phyloP scores from a whole-genome alignment of 169 alveolate genomes.

The Perkinsus marinus region DNA sequence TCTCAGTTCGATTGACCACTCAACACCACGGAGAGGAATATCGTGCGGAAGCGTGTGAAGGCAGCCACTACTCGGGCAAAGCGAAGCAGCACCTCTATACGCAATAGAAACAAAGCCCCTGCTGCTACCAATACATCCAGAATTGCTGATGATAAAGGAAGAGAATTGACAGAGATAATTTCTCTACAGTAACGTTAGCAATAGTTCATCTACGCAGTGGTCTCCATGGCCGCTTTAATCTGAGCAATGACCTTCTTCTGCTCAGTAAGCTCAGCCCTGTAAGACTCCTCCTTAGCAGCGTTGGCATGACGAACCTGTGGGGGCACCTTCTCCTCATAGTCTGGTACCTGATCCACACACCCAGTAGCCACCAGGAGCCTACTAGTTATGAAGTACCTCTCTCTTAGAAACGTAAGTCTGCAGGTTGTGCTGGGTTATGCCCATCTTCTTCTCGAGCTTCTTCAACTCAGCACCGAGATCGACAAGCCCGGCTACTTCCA shows the following conservation, averaged over 20 bases:
- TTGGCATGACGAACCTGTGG: neutral
- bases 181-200: neutral
- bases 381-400: neutral
- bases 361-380: slow-evolving; percentile 40
- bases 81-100: neutral
- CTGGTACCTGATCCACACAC: slow-evolving; percentile 43
- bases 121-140: neutral
- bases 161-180: too few relatives aligned
- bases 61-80: neutral
- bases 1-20: neutral
- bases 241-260: neutral
- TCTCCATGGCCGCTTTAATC: neutral
- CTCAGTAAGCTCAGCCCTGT: neutral
- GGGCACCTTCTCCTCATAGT: slow-evolving; percentile 62
- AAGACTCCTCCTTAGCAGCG: neutral
- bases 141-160: neutral
- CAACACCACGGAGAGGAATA: neutral
- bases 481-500: slow-evolving; percentile 29
- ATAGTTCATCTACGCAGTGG: neutral
- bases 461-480: slow-evolving; percentile 33
- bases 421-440: neutral
- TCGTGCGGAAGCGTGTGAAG: neutral
- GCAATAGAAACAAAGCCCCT: neutral
- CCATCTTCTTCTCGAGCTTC: slow-evolving; percentile 40
- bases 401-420: neutral